Percentiles rank a stretch among this genome's conserved stretches.
These are phyloP conservation scores for Pichia gijzeniarum DNA, from an alignment of 805 yeast genomes.

Conservation along the genomic window DNA sequence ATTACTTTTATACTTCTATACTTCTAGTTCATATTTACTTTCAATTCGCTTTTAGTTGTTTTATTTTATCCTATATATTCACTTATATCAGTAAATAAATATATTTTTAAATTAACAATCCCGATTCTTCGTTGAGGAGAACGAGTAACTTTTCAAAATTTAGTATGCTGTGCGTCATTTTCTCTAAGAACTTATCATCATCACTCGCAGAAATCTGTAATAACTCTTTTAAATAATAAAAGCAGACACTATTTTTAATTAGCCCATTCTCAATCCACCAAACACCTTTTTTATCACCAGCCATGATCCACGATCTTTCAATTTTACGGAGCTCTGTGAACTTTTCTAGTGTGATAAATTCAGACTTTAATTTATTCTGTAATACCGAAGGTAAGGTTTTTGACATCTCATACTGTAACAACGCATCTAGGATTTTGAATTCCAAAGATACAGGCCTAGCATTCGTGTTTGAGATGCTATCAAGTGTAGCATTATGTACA, in stretches of 20 bases:
- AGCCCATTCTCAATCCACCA: slow-evolving; percentile 11
- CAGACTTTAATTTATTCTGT: neutral
- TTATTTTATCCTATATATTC: slow-evolving; percentile 3
- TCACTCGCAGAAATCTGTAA: neutral
- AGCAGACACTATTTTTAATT: slow-evolving; percentile 12
- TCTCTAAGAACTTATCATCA: neutral
- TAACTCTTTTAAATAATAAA: slow-evolving; percentile 10
- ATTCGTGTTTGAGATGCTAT: slow-evolving; percentile 4
- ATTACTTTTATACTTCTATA: no score
- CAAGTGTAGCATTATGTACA: slow-evolving; percentile 22
- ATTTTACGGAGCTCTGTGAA: slow-evolving; percentile 9
- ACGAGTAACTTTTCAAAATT: slow-evolving; percentile 20
- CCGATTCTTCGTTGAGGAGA: slow-evolving; percentile 19
- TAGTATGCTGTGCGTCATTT: slow-evolving; percentile 9
- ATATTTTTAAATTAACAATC: slow-evolving; percentile 9
- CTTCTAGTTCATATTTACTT: no score
- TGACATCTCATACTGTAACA: slow-evolving; percentile 21
- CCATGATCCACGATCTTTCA: slow-evolving; percentile 4
- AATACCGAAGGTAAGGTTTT: slow-evolving; percentile 7
- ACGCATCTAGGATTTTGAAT: slow-evolving; percentile 14
- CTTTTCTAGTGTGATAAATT: slow-evolving; percentile 6
- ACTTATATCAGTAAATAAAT: slow-evolving; percentile 1
- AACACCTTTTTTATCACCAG: neutral
- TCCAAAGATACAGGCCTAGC: slow-evolving; percentile 11
- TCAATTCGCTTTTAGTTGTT: neutral